These are phyloP conservation scores for Cicer chorassanicum DNA, from an alignment of 306 rosid genomes.

Conservation along the genomic window DNA sequence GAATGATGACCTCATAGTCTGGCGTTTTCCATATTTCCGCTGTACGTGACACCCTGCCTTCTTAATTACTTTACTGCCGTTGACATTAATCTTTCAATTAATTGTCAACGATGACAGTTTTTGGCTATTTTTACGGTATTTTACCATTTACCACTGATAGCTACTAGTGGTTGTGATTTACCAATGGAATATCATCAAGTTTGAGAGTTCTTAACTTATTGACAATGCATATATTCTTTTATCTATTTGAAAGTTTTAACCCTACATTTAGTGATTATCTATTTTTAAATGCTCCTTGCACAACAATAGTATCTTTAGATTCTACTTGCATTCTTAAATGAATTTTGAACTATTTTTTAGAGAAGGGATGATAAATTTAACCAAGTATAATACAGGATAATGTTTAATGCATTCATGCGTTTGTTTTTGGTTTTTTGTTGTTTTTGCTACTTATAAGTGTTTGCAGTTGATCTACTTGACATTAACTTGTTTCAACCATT, in stretches of 20 bases:
- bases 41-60: slow-evolving; percentile 60
- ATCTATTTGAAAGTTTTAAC: slow-evolving; percentile 5
- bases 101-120: slow-evolving; percentile 13
- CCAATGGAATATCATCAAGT: slow-evolving; percentile 11
- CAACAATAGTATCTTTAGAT: background rate
- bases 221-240: slow-evolving; percentile 8
- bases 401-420: slow-evolving; percentile 22
- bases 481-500: slow-evolving; percentile 54
- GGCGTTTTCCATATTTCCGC: slow-evolving; percentile 88
- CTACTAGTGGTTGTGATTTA: slow-evolving; percentile 28
- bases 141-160: background rate
- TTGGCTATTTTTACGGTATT: background rate
- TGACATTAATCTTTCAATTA: slow-evolving; percentile 27
- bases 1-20: slow-evolving; percentile 67
- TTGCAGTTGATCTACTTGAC: slow-evolving; percentile 58
- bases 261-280: background rate
- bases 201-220: slow-evolving; percentile 10
- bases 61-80: background rate
- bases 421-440: slow-evolving; percentile 5
- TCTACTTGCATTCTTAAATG: slow-evolving; percentile 21
- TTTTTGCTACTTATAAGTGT: slow-evolving; percentile 31
- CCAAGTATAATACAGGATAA: slow-evolving; percentile 2
- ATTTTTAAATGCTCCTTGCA: slow-evolving; percentile 4
- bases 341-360: slow-evolving; percentile 21
- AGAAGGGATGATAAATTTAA: slow-evolving; percentile 2